Conservation (phyloP, 768 basidiomycete species). For the Megacollybia marginata region DNA sequence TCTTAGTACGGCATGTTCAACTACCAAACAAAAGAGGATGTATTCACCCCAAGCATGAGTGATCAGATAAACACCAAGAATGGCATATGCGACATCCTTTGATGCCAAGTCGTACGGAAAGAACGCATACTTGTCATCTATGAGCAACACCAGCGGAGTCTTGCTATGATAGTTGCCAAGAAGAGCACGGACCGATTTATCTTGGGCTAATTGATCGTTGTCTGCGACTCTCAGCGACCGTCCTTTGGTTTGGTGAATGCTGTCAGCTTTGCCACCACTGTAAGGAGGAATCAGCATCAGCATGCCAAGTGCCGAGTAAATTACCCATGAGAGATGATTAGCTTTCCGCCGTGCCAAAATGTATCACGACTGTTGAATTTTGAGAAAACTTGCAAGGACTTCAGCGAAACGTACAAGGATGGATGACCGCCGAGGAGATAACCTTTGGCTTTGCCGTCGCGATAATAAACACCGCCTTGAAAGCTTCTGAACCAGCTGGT, state of each 20-base stretch:
- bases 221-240: conserved; percentile 33
- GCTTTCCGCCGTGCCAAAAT: conserved; percentile 54
- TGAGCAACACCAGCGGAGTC: conserved; percentile 61
- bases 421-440: conserved; percentile 72
- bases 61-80: conserved; percentile 59
- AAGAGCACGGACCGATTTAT: conserved; percentile 66
- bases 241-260: conserved; percentile 36
- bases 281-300: not conserved
- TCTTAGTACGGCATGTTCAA: conserved; percentile 3
- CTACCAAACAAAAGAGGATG: conserved; percentile 2
- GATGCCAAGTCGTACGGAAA: conserved; percentile 65
- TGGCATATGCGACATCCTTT: conserved; percentile 42
- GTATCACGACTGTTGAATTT: conserved; percentile 50
- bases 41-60: conserved; percentile 61
- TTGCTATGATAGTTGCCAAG: conserved; percentile 45
- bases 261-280: conserved; percentile 68
- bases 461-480: conserved; percentile 73
- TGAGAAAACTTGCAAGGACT: conserved; percentile 2
- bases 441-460: conserved; percentile 54
- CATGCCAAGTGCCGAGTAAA: conserved; percentile 11
- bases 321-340: conserved; percentile 84
- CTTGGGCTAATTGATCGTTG: conserved; percentile 60
- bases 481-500: conserved; percentile 70
- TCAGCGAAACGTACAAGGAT: conserved; percentile 41
- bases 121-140: conserved; percentile 63